These are phyloP conservation scores for Colletotrichum sp. DNA, from an alignment of 2,329 filamentous ascomycete species.

Conservation along the genomic window DNA sequence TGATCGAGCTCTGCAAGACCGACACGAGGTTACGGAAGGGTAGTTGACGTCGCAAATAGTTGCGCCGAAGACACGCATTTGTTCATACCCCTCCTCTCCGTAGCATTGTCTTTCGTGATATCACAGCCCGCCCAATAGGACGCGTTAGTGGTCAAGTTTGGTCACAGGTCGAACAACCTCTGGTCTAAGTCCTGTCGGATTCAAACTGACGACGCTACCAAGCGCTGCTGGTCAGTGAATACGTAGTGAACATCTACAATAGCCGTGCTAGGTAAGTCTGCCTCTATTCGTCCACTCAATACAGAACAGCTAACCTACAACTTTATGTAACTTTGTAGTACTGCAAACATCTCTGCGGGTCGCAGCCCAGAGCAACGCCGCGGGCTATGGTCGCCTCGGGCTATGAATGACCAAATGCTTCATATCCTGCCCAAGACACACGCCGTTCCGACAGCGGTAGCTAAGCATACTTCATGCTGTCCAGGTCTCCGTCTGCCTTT, in stretches of 20 bases:
- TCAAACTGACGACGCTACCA: background rate
- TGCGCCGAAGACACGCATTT: background rate
- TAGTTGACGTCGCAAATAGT: background rate
- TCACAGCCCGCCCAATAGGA: background rate
- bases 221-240: background rate
- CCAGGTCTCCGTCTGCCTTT: slow-evolving; percentile 13
- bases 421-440: slow-evolving; percentile 9
- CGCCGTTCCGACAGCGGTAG: background rate
- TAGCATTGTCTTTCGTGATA: background rate
- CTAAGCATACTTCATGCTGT: slow-evolving; percentile 2
- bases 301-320: slow-evolving; percentile 18
- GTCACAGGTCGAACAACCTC: background rate
- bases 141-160: background rate
- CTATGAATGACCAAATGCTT: slow-evolving; percentile 12
- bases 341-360: slow-evolving; percentile 6
- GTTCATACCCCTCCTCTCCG: background rate
- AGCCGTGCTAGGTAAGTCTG: slow-evolving; percentile 1
- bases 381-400: background rate
- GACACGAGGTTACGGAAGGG: background rate
- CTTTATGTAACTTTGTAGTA: slow-evolving; percentile 7
- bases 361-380: background rate
- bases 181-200: background rate
- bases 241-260: background rate
- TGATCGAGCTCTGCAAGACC: background rate
- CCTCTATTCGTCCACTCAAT: background rate